Evolutionary conservation across 345 rosid genomes (phyloP).

Genomic region (Salix caprea): DNA sequence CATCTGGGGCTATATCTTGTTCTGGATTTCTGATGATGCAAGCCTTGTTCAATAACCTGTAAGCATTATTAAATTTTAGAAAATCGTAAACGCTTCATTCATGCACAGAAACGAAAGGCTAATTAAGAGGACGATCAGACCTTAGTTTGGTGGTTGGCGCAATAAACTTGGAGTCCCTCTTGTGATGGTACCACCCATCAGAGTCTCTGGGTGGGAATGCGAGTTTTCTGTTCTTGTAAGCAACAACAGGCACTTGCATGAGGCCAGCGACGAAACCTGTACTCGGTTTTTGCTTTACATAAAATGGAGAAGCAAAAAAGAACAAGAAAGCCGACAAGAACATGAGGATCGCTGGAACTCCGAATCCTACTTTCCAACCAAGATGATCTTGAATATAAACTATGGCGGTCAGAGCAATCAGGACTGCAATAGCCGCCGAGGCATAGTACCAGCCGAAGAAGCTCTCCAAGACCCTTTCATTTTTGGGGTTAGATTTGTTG

Average conservation of each 20-base stretch:
- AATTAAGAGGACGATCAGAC: neutral
- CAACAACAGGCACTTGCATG: constrained; percentile 41
- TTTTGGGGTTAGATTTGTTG: constrained; percentile 49
- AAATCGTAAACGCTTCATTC: neutral
- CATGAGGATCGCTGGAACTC: constrained; percentile 42
- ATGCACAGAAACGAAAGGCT: neutral
- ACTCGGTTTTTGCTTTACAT: constrained; percentile 33
- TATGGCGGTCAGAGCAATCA: constrained; percentile 36
- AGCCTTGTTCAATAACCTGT: constrained; percentile 55
- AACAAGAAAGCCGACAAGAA: constrained; percentile 37
- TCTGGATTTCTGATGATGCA: constrained; percentile 34
- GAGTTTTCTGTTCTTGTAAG: constrained; percentile 35
- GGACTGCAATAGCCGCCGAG: constrained; percentile 27
- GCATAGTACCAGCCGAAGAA: constrained; percentile 53
- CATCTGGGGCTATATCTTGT: constrained; percentile 31
- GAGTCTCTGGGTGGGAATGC: constrained; percentile 39
- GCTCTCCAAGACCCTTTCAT: constrained; percentile 36
- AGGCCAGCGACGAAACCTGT: constrained; percentile 41
- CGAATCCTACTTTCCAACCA: constrained; percentile 61
- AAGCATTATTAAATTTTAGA: constrained; percentile 15
- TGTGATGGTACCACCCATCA: constrained; percentile 38
- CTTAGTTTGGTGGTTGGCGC: constrained; percentile 37
- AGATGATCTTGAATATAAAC: constrained; percentile 49
- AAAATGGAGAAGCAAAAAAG: constrained; percentile 43
- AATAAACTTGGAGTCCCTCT: constrained; percentile 39